Percentiles rank a stretch among this genome's conserved stretches.
Evolutionary conservation across 1,139 yeast species (phyloP).

Genomic region (Petasospora rhodanensis): DNA sequence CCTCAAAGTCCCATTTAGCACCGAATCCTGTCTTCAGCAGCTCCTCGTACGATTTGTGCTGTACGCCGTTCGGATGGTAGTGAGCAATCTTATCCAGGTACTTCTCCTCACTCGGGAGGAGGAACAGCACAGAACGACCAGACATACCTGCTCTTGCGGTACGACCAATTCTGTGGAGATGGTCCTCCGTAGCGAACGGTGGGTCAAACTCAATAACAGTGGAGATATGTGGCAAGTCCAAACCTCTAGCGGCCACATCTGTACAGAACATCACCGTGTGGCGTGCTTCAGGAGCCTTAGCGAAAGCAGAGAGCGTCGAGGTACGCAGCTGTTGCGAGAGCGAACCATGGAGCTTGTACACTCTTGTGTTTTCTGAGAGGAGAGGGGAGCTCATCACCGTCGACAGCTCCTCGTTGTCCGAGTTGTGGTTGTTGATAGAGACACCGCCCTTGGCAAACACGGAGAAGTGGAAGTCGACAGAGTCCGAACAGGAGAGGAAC

Average conservation of each 20-base stretch:
- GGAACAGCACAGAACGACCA: slow-evolving; percentile 66
- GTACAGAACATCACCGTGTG: slow-evolving; percentile 77
- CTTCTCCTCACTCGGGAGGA: slow-evolving; percentile 89
- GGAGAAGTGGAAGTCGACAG: slow-evolving; percentile 86
- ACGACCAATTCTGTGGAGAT: slow-evolving; percentile 69
- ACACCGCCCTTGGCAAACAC: slow-evolving; percentile 49
- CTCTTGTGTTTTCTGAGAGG: slow-evolving; percentile 42
- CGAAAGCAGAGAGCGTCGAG: slow-evolving; percentile 52
- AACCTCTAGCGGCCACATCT: slow-evolving; percentile 72
- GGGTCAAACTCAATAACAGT: slow-evolving; percentile 67
- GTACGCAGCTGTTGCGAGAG: slow-evolving; percentile 79
- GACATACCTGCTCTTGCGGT: slow-evolving; percentile 67
- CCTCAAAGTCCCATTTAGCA: slow-evolving; percentile 82
- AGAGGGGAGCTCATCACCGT: slow-evolving; percentile 53
- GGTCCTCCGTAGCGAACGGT: slow-evolving; percentile 66
- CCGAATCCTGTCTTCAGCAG: slow-evolving; percentile 49
- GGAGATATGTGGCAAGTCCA: slow-evolving; percentile 63
- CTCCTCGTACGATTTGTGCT: slow-evolving; percentile 46
- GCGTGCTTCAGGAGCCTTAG: slow-evolving; percentile 32
- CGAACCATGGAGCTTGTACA: slow-evolving; percentile 89
- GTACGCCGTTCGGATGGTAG: slow-evolving; percentile 63
- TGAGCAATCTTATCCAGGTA: slow-evolving; percentile 58
- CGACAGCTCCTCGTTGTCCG: slow-evolving; percentile 26
- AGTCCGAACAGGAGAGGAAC: slow-evolving; percentile 89
- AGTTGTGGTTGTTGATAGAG: slow-evolving; percentile 22